Evolutionary conservation across 768 basidiomycete species (phyloP), one percentile per base, ranked within the genome.

Genomic region (Lactarius deliciosus): DNA sequence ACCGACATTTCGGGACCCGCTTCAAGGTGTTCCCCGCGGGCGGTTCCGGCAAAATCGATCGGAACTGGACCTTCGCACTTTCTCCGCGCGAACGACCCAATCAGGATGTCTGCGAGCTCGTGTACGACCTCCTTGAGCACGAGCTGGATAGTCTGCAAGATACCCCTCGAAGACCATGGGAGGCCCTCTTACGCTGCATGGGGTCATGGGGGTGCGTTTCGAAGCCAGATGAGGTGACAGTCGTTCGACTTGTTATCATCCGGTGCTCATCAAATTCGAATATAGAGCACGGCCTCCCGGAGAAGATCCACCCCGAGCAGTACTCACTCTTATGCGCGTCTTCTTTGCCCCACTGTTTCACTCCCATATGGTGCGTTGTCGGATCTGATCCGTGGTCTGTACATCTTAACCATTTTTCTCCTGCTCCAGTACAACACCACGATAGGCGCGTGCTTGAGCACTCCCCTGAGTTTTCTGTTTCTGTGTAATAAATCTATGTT

Each of bases 21-120:
- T 68, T 64, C 63, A 68, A 60, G 62, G 66, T 68, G 53, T 60
- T 22, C 36, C 66, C 66, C 20, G n/a, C 50, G 22, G 66, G 66
- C 28, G 66, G 62, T 8, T 68, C 66, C 20, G 66, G 66, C 0
- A 68, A 68, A 32, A 16, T 64, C 7, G 66, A 68, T 7, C 62
- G 63, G n/a, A 68, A 68, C 34, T 68, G 66, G 66, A 53, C 62
- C 5, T 68, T 56, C 28, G 62, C 40, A 4, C 57, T 64, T 32
- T 68, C 66, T 32, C 58, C 63, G 10, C 66, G 66, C 5, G 66
- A 64, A n/a, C 47, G 66, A 38, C 66, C 66, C 47, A 57, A 68
- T 45, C 66, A 64, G 34, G 66, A 68, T n/a, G 58, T 68, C 1
- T 30, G 66, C 62, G 66, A 68, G 30, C n/a, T 68, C 41, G 66